Percentiles rank a stretch among this genome's conserved stretches.
These are phyloP conservation scores for Gaultheria prostrata DNA, from an alignment of 148 eudicot genomes.

Conservation along the genomic window DNA sequence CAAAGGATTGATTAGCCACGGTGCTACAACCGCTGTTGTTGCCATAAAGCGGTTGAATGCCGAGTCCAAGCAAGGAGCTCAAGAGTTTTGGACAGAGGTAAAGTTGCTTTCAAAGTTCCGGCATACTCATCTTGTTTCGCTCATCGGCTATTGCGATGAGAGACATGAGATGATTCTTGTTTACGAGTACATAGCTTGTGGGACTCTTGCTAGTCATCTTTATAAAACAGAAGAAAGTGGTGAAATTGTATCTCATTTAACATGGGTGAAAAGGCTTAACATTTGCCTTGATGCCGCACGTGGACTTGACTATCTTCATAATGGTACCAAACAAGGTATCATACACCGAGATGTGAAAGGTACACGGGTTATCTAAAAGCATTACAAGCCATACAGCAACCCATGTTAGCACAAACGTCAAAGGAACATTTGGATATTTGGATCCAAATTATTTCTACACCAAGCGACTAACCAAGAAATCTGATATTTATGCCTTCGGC, in stretches of 20 bases:
- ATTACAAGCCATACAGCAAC: neutral
- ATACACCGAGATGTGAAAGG: neutral
- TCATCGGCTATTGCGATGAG: neutral
- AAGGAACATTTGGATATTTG: neutral
- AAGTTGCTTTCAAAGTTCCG: neutral
- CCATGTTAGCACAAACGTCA: neutral
- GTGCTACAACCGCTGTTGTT: neutral
- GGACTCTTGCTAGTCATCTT: neutral
- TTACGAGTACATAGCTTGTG: neutral
- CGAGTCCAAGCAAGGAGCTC: neutral
- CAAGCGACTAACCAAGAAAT: neutral
- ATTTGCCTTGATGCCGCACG: neutral
- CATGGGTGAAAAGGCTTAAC: neutral
- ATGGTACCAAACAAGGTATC: neutral
- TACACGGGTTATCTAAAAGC: neutral
- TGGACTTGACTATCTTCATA: neutral
- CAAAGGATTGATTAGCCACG: neutral
- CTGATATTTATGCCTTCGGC: neutral
- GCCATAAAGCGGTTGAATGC: neutral
- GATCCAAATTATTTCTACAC: neutral
- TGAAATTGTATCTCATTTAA: neutral
- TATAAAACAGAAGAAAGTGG: neutral
- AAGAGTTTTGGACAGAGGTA: neutral
- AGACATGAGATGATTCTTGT: neutral
- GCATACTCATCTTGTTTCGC: neutral